A percentile compares a stretch with the other conserved stretches of the same genome.
These are phyloP conservation scores for Crataegus laevigata DNA, from an alignment of 306 rosid species.

Conservation along the genomic window DNA sequence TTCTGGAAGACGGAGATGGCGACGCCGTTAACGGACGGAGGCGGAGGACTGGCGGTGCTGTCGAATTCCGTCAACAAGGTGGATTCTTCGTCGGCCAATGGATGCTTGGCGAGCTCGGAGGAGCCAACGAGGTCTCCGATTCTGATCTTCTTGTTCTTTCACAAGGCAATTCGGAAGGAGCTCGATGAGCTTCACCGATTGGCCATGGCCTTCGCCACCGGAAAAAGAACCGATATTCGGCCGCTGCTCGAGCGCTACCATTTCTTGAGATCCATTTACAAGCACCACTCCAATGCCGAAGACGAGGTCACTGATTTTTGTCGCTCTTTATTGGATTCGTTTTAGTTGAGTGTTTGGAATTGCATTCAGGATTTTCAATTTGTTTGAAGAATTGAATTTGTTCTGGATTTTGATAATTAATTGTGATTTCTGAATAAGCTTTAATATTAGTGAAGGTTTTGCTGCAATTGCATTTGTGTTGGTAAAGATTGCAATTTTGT, in stretches of 20 bases:
- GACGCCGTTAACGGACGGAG: conserved; percentile 67
- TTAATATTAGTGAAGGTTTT: neutral
- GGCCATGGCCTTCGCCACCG: conserved; percentile 88
- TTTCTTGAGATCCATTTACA: conserved; percentile 81
- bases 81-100: conserved; percentile 46
- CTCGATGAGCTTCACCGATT: conserved; percentile 75
- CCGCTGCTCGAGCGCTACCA: conserved; percentile 67
- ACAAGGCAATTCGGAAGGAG: conserved; percentile 85
- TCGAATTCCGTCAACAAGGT: conserved; percentile 54
- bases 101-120: conserved; percentile 39
- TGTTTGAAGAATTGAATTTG: neutral
- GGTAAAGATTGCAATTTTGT: neutral
- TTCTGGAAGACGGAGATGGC: conserved; percentile 40
- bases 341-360: neutral
- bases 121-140: conserved; percentile 62
- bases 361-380: neutral
- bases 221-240: conserved; percentile 51
- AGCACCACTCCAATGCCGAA: conserved; percentile 95
- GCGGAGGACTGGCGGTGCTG: conserved; percentile 76
- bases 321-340: neutral
- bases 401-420: neutral
- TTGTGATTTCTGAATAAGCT: neutral
- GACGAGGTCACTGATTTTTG: conserved; percentile 66
- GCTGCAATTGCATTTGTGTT: neutral
- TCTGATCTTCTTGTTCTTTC: conserved; percentile 79